phyloP scores from a whole-genome alignment of 2,329 filamentous ascomycete genomes.

The Truncatella angustata region DNA sequence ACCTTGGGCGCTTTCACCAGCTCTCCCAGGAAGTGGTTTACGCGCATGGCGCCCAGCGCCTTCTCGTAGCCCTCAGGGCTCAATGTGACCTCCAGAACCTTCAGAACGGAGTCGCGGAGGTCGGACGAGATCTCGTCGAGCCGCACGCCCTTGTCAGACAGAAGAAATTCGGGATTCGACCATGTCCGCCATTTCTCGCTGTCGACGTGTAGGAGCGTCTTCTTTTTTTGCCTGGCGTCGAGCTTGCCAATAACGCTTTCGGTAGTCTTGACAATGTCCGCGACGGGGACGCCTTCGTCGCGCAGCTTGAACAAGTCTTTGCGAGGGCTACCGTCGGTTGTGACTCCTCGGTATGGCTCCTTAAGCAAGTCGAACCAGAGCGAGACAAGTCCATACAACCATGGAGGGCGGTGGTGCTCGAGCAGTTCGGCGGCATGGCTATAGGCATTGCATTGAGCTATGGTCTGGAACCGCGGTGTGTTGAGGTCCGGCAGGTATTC shows the following conservation, averaged over 20 bases:
- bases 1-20: constrained; percentile 60
- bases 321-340: constrained; percentile 60
- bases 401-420: constrained; percentile 58
- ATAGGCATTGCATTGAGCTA: constrained; percentile 61
- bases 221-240: constrained; percentile 44
- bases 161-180: constrained; percentile 71
- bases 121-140: constrained; percentile 56
- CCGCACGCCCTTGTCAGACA: constrained; percentile 67
- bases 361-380: constrained; percentile 58
- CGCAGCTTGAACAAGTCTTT: constrained; percentile 55
- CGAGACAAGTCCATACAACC: constrained; percentile 60
- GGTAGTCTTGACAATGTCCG: constrained; percentile 51
- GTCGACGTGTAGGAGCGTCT: constrained; percentile 61
- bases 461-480: constrained; percentile 59
- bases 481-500: constrained; percentile 61
- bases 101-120: constrained; percentile 49
- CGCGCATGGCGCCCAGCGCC: constrained; percentile 66
- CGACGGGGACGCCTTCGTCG: constrained; percentile 63
- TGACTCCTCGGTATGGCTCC: constrained; percentile 71
- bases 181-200: constrained; percentile 69
- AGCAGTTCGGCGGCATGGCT: constrained; percentile 62
- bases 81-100: constrained; percentile 55
- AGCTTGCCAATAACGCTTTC: constrained; percentile 45
- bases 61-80: constrained; percentile 72
- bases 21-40: constrained; percentile 73